Conservation (phyloP, 106 monocot species). For the Phalaenopsis aphrodite region DNA sequence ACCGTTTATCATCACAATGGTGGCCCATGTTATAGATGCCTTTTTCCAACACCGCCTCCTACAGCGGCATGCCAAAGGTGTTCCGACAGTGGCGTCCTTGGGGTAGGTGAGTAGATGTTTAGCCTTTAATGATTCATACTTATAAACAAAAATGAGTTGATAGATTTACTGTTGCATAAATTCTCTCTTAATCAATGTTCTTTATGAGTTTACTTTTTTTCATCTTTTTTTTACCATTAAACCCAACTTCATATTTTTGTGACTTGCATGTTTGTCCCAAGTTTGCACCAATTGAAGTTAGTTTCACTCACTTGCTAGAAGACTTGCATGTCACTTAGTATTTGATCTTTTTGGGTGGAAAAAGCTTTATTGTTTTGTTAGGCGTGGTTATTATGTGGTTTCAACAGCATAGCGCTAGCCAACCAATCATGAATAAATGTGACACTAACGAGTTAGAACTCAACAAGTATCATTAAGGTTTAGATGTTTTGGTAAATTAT, state of each 20-base stretch:
- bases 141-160: not conserved
- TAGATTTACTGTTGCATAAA: not conserved
- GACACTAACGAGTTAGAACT: too few relatives aligned
- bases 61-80: constrained; percentile 95
- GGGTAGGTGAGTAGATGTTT: constrained; percentile 62
- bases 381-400: too few relatives aligned
- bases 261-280: not conserved
- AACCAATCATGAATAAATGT: too few relatives aligned
- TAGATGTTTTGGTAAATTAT: too few relatives aligned
- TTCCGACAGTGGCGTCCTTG: constrained; percentile 98
- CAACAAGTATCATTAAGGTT: too few relatives aligned
- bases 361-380: not conserved
- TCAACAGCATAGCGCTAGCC: too few relatives aligned
- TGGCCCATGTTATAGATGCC: constrained; percentile 93
- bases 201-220: not conserved
- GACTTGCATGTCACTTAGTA: not conserved
- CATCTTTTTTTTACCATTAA: not conserved
- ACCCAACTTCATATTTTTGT: not conserved
- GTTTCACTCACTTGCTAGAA: not conserved
- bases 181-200: not conserved
- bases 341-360: not conserved
- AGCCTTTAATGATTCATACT: not conserved
- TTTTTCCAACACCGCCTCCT: constrained; percentile 96
- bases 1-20: constrained; percentile 94
- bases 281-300: not conserved